A percentile compares a stretch with the other conserved stretches of the same genome.
phyloP scores from a whole-genome alignment of 2,329 filamentous ascomycete genomes.

The Rosellinia necatrix region DNA sequence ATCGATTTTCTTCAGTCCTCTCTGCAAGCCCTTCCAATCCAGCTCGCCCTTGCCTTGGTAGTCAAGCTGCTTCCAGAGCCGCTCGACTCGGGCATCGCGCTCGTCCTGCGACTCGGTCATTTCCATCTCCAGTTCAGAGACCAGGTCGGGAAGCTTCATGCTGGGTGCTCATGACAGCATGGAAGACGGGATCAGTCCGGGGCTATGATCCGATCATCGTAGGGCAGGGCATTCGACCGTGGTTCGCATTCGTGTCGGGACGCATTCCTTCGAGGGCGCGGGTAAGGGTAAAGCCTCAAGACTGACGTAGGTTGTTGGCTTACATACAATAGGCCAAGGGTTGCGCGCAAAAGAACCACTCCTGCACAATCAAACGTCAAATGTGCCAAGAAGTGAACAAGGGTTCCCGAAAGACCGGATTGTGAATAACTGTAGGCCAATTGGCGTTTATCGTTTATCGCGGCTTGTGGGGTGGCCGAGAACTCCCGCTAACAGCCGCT shows the following conservation, averaged over 20 bases:
- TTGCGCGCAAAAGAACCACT: slow-evolving; percentile 30
- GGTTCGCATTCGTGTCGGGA: slow-evolving; percentile 17
- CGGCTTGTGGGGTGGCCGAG: slow-evolving; percentile 13
- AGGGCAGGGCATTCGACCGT: slow-evolving; percentile 16
- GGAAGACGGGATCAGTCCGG: slow-evolving; percentile 30
- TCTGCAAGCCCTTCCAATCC: slow-evolving; percentile 82
- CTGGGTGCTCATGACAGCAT: slow-evolving; percentile 48
- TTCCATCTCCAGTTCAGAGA: slow-evolving; percentile 62
- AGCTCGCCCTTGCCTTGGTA: slow-evolving; percentile 76
- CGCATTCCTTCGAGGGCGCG: slow-evolving; percentile 17
- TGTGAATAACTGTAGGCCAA: slow-evolving; percentile 25
- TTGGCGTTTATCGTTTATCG: slow-evolving; percentile 12
- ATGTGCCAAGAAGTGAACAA: slow-evolving; percentile 21
- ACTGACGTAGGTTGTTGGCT: slow-evolving; percentile 17
- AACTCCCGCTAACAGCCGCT: neutral
- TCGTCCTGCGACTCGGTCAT: slow-evolving; percentile 77
- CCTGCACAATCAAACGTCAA: slow-evolving; percentile 12
- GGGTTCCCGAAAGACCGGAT: slow-evolving; percentile 18
- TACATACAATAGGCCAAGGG: slow-evolving; percentile 12
- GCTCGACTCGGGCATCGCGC: slow-evolving; percentile 79
- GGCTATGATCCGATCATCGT: slow-evolving; percentile 32
- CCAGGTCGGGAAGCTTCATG: slow-evolving; percentile 56
- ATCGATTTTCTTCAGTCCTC: slow-evolving; percentile 84
- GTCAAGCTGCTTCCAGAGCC: slow-evolving; percentile 84
- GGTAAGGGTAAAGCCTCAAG: neutral